These are phyloP conservation scores for Fraxinus angustifolia DNA, from an alignment of 305 asterid species.

Conservation along the genomic window DNA sequence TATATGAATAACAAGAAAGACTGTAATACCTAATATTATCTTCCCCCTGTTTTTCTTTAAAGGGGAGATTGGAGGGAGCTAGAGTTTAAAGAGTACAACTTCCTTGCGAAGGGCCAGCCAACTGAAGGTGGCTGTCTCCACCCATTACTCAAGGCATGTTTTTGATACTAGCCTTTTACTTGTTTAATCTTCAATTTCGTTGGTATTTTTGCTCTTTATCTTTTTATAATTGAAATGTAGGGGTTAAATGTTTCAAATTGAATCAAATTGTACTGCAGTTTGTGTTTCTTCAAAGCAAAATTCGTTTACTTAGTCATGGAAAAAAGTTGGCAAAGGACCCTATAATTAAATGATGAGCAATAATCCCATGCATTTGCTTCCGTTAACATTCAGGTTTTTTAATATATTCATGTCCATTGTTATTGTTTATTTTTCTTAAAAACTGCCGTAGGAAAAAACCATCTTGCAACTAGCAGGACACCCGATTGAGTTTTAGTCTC, in stretches of 20 bases:
- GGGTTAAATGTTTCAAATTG: background rate
- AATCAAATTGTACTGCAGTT: constrained; percentile 1
- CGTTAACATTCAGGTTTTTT: background rate
- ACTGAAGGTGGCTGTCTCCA: constrained; percentile 92
- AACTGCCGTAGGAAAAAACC: background rate
- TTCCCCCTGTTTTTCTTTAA: constrained; percentile 21
- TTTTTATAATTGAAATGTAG: background rate
- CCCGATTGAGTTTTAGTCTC: background rate
- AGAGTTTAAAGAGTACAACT: constrained; percentile 88
- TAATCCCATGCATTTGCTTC: background rate
- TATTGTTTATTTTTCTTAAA: background rate
- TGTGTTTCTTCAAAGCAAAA: constrained; percentile 1
- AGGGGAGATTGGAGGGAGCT: constrained; percentile 94
- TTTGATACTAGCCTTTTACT: background rate
- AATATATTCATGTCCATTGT: background rate
- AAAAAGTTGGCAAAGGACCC: background rate
- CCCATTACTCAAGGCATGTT: constrained; percentile 85
- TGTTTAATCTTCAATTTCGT: constrained; percentile 14
- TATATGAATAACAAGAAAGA: background rate
- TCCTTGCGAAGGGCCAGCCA: constrained; percentile 93
- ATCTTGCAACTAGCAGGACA: constrained; percentile 9
- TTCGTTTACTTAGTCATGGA: background rate
- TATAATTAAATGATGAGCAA: background rate
- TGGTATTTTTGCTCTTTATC: background rate
- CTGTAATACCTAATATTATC: background rate